These are phyloP conservation scores for Nigrospora osmanthi DNA, from an alignment of 2,329 filamentous ascomycete genomes.

Conservation along the genomic window DNA sequence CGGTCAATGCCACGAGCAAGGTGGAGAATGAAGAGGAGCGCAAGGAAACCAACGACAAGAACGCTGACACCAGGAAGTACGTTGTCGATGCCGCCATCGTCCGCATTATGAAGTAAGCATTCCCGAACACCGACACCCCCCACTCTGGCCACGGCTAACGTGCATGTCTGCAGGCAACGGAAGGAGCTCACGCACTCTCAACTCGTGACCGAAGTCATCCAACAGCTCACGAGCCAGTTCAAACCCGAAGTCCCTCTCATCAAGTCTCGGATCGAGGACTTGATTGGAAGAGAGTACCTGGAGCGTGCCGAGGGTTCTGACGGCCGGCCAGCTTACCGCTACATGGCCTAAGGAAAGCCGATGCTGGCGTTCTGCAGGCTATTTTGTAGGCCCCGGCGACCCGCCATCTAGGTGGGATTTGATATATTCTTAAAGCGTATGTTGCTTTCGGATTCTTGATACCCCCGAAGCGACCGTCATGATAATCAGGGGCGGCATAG, in stretches of 20 bases:
- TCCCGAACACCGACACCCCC: neutral
- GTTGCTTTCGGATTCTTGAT: too few relatives aligned
- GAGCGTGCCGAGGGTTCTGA: constrained; percentile 69
- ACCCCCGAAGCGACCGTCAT: too few relatives aligned
- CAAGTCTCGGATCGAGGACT: constrained; percentile 72
- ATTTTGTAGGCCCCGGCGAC: too few relatives aligned
- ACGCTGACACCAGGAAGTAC: constrained; percentile 62
- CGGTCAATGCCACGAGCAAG: constrained; percentile 74
- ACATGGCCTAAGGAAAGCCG: constrained; percentile 48
- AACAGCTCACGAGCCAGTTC: constrained; percentile 62
- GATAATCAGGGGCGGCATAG: too few relatives aligned
- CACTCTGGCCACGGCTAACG: constrained; percentile 17
- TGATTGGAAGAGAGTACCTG: constrained; percentile 71
- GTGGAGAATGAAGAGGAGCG: constrained; percentile 68
- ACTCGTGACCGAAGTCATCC: constrained; percentile 63
- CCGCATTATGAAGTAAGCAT: constrained; percentile 77
- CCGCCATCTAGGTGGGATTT: too few relatives aligned
- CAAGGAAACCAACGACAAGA: constrained; percentile 68
- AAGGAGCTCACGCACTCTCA: constrained; percentile 64
- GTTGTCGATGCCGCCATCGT: constrained; percentile 72
- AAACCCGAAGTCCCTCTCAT: constrained; percentile 70
- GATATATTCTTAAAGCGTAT: too few relatives aligned
- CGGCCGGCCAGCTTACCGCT: constrained; percentile 59
- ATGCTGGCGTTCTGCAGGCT: too few relatives aligned
- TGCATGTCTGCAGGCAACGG: constrained; percentile 47